phyloP scores from a whole-genome alignment of 2,329 filamentous ascomycete species.

The Calonectria pseudoturangicola region DNA sequence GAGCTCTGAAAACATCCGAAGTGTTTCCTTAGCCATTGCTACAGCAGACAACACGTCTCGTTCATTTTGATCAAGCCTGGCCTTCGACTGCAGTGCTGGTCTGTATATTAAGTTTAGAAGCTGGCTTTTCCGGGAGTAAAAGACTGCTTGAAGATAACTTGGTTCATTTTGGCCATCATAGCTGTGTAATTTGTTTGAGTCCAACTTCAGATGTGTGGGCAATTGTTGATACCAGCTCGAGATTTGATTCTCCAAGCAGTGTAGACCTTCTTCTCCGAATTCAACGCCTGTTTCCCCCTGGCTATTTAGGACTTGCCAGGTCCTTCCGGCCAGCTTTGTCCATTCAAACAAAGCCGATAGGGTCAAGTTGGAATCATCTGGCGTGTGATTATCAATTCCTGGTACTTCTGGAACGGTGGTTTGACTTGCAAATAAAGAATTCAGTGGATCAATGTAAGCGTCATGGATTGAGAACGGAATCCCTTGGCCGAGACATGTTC shows the following conservation, averaged over 20 bases:
- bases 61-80: not conserved
- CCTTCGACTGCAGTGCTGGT: constrained; percentile 23
- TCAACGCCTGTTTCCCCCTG: not conserved
- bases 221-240: constrained; percentile 24
- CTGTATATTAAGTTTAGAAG: constrained; percentile 28
- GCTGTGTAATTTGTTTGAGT: not conserved
- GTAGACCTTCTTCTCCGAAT: not conserved
- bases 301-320: constrained; percentile 22
- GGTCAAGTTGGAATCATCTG: not conserved
- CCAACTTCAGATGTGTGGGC: not conserved
- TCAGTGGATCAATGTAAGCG: constrained; percentile 11
- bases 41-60: not conserved
- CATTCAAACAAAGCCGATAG: constrained; percentile 16
- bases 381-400: no score
- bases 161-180: not conserved
- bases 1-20: constrained; percentile 6
- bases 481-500: constrained; percentile 31
- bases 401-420: not conserved
- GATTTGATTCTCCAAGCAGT: constrained; percentile 2
- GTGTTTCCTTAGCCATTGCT: constrained; percentile 17
- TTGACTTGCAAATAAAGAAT: not conserved
- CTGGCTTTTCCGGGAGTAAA: constrained; percentile 27
- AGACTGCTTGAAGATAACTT: constrained; percentile 11
- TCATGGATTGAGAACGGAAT: constrained; percentile 33
- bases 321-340: constrained; percentile 32